A percentile compares a stretch with the other conserved stretches of the same genome.
Evolutionary conservation across 1,139 yeast species (phyloP).

Genomic region (Suhomyces kunorum): DNA sequence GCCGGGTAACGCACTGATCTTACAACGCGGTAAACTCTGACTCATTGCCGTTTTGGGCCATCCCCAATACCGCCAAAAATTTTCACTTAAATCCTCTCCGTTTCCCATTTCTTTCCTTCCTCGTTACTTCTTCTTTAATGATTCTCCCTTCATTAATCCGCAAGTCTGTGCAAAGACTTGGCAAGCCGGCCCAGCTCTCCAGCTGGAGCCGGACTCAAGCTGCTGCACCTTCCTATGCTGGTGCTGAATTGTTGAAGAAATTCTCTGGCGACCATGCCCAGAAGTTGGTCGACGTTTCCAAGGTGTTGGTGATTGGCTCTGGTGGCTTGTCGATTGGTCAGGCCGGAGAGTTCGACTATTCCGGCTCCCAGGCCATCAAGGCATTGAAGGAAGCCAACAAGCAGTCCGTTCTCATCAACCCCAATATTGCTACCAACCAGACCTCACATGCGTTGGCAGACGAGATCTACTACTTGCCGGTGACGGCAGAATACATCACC

Average conservation of each 20-base stretch:
- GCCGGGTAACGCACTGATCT: slow-evolving; percentile 34
- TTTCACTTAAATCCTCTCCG: slow-evolving; percentile 15
- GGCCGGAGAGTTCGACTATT: slow-evolving; percentile 98
- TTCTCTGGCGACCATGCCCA: slow-evolving; percentile 50
- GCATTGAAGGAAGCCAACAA: slow-evolving; percentile 91
- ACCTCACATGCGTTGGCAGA: slow-evolving; percentile 96
- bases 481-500: slow-evolving; percentile 92
- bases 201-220: slow-evolving; percentile 11
- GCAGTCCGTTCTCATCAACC: slow-evolving; percentile 84
- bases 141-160: slow-evolving; percentile 9
- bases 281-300: slow-evolving; percentile 78
- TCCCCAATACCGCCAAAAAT: slow-evolving; percentile 13
- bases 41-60: slow-evolving; percentile 38
- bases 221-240: slow-evolving; percentile 44
- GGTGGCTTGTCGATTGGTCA: slow-evolving; percentile 98
- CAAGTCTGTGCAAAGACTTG: slow-evolving; percentile 7
- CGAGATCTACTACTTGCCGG: slow-evolving; percentile 92
- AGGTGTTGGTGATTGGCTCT: slow-evolving; percentile 91
- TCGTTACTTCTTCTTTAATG: slow-evolving; percentile 7
- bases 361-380: slow-evolving; percentile 97
- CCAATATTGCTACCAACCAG: slow-evolving; percentile 97
- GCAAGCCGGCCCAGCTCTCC: slow-evolving; percentile 10
- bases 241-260: slow-evolving; percentile 52
- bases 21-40: slow-evolving; percentile 41
- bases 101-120: slow-evolving; percentile 4